These are phyloP conservation scores for Rheum nobile DNA, from an alignment of 148 eudicot species.

Conservation along the genomic window DNA sequence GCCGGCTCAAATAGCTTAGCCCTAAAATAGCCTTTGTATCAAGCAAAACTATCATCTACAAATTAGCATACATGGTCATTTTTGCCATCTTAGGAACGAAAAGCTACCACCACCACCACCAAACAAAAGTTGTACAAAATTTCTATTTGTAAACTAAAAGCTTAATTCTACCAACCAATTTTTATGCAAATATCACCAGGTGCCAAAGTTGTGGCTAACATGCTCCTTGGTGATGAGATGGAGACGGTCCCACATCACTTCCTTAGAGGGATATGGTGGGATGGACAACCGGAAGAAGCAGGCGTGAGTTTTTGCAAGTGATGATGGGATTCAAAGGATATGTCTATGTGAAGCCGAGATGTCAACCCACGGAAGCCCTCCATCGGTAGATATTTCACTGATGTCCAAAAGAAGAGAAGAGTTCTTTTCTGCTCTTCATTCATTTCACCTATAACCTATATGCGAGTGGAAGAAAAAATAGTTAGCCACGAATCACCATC, in stretches of 20 bases:
- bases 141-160: conserved; percentile 18
- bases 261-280: conserved; percentile 45
- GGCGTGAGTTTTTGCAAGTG: conserved; percentile 76
- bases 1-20: no score
- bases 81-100: conserved; percentile 1
- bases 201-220: conserved; percentile 92
- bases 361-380: conserved; percentile 84
- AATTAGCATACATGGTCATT: neutral
- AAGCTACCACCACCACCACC: conserved; percentile 5
- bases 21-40: neutral
- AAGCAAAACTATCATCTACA: neutral
- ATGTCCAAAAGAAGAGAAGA: conserved; percentile 96
- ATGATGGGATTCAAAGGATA: conserved; percentile 29
- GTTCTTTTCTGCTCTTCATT: conserved; percentile 50
- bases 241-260: conserved; percentile 52
- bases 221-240: conserved; percentile 63
- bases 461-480: neutral
- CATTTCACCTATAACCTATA: conserved; percentile 56
- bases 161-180: neutral
- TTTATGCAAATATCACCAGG: conserved; percentile 27
- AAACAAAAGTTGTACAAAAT: conserved; percentile 9
- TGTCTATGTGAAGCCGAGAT: conserved; percentile 53
- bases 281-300: conserved; percentile 73
- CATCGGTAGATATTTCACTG: conserved; percentile 64
- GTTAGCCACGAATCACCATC: neutral